These are phyloP conservation scores for Achaetomium macrosporum DNA, from an alignment of 2,329 filamentous ascomycete genomes.

Conservation along the genomic window DNA sequence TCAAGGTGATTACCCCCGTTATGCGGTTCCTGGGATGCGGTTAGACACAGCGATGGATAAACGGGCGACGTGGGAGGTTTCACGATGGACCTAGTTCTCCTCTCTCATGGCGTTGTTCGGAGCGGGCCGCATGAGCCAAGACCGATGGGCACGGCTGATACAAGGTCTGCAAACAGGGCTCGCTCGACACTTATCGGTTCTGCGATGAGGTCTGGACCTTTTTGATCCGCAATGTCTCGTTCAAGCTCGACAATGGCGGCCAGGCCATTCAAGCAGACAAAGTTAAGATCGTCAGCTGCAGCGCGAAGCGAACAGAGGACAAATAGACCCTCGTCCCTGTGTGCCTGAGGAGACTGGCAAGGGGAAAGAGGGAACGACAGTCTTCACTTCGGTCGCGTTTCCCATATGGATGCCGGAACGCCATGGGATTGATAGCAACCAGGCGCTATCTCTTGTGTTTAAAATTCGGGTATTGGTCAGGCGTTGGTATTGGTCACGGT, in stretches of 20 bases:
- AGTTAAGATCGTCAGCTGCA: slow-evolving; percentile 98
- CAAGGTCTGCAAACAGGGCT: slow-evolving; percentile 51
- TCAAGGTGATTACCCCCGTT: slow-evolving; percentile 65
- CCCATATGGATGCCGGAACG: no score
- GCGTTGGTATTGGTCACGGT: neutral
- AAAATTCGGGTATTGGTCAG: slow-evolving; percentile 1
- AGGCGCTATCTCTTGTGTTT: neutral
- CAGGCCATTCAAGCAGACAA: slow-evolving; percentile 75
- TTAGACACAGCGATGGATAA: neutral
- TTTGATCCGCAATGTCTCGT: slow-evolving; percentile 96
- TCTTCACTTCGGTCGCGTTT: no score
- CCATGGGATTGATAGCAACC: no score
- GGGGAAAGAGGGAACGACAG: no score
- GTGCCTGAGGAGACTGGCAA: no score
- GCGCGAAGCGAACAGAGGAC: slow-evolving; percentile 62
- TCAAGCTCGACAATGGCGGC: slow-evolving; percentile 84
- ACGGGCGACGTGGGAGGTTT: neutral
- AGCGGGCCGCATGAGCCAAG: neutral
- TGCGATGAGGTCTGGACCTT: slow-evolving; percentile 99
- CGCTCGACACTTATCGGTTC: slow-evolving; percentile 96
- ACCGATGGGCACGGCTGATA: slow-evolving; percentile 1
- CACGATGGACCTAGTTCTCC: neutral
- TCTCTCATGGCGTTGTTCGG: neutral
- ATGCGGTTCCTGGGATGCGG: neutral
- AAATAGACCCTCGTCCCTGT: slow-evolving; percentile 22